These are phyloP conservation scores for Aspergillus biplanus DNA, from an alignment of 495 filamentous ascomycete species.

Conservation along the genomic window DNA sequence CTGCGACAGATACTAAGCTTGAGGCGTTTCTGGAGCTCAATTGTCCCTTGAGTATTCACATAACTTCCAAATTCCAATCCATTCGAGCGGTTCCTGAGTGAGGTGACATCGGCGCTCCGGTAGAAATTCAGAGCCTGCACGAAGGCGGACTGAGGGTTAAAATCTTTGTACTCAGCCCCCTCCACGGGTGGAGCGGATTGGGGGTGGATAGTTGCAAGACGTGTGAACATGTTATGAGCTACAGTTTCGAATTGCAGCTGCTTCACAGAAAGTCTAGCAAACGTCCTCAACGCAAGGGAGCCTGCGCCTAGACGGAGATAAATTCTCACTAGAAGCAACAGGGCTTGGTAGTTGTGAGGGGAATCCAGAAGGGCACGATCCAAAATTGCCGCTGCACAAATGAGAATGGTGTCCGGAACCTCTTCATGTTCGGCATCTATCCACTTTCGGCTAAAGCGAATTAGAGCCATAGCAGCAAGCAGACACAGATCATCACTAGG, in stretches of 20 bases:
- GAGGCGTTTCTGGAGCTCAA: conserved; percentile 41
- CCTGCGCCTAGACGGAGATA: conserved; percentile 58
- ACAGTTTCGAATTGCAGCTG: conserved; percentile 64
- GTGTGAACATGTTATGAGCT: conserved; percentile 60
- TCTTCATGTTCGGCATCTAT: conserved; percentile 23
- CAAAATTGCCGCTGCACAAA: conserved; percentile 56
- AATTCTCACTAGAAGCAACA: conserved; percentile 57
- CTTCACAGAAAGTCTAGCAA: conserved; percentile 61
- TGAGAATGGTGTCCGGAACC: conserved; percentile 42
- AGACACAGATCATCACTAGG: conserved; percentile 61
- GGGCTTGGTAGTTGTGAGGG: conserved; percentile 60
- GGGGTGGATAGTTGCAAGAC: conserved; percentile 60
- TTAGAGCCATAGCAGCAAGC: conserved; percentile 58
- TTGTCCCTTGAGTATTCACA: conserved; percentile 44
- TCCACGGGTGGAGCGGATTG: conserved; percentile 46
- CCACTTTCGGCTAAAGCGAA: conserved; percentile 42
- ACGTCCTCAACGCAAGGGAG: conserved; percentile 56
- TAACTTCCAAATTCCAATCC: conserved; percentile 46
- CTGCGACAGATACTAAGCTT: conserved; percentile 45
- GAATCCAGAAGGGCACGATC: conserved; percentile 54
- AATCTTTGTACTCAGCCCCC: conserved; percentile 47
- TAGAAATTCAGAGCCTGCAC: conserved; percentile 48
- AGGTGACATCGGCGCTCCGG: conserved; percentile 39
- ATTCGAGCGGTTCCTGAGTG: conserved; percentile 34
- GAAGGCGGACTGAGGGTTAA: conserved; percentile 46